Conservation (phyloP, 2,329 filamentous ascomycete species). For the Aspergillus awamori region DNA sequence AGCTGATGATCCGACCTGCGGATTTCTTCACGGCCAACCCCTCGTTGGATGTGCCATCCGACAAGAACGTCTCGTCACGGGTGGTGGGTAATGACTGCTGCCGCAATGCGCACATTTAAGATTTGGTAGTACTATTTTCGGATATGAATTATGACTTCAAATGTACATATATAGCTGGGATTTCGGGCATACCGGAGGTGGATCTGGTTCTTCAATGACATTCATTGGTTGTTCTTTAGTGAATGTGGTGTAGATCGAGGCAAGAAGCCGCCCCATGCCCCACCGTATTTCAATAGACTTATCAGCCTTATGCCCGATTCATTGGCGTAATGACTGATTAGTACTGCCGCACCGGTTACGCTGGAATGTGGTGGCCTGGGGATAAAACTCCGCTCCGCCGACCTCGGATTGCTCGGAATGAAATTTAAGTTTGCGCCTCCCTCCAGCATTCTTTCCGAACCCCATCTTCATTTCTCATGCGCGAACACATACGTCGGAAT, state of each 20-base stretch:
- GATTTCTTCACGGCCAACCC: constrained; percentile 60
- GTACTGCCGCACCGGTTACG: too few species aligned
- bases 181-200: too few species aligned
- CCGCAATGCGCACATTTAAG: constrained; percentile 34
- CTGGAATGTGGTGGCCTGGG: not conserved
- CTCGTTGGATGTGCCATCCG: constrained; percentile 55
- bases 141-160: constrained; percentile 12
- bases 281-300: not conserved
- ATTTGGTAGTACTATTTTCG: not conserved
- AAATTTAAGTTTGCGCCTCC: not conserved
- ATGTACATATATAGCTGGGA: constrained; percentile 9
- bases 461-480: not conserved
- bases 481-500: not conserved
- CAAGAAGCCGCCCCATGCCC: too few species aligned
- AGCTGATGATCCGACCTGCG: constrained; percentile 50
- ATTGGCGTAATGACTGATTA: too few species aligned
- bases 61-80: constrained; percentile 37
- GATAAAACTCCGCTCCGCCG: not conserved
- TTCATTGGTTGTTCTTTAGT: not conserved
- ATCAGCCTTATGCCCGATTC: not conserved
- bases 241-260: too few species aligned
- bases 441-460: not conserved
- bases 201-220: not conserved
- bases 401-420: constrained; percentile 10
- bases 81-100: constrained; percentile 38